A percentile compares a stretch with the other conserved stretches of the same genome.
Conservation (phyloP, 768 basidiomycete species). For the Tylopilus rubrobrunneus region DNA sequence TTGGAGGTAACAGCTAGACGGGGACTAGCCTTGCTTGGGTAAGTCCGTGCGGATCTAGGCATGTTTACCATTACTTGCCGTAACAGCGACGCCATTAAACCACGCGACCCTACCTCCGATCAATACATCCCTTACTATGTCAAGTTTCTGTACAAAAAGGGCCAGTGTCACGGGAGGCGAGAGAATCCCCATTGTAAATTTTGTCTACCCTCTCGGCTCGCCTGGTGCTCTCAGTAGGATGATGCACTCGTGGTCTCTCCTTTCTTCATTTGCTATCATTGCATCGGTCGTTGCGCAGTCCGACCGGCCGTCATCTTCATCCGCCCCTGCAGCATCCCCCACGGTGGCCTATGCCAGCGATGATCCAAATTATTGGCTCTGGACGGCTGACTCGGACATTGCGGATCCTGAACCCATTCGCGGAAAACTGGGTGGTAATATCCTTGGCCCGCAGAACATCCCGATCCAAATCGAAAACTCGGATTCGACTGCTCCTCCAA, state of each 20-base stretch:
- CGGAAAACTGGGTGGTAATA: conserved; percentile 38
- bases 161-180: not conserved
- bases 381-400: conserved; percentile 31
- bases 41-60: no score
- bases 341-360: conserved; percentile 44
- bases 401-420: conserved; percentile 42
- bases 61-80: not conserved
- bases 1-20: no score
- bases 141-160: conserved; percentile 22
- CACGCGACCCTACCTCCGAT: not conserved
- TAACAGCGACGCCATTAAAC: not conserved
- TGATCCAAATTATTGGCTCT: conserved; percentile 43
- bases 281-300: conserved; percentile 19
- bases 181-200: conserved; percentile 19
- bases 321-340: conserved; percentile 34
- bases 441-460: conserved; percentile 47
- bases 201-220: conserved; percentile 2
- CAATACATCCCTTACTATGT: not conserved
- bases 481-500: conserved; percentile 47
- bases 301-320: conserved; percentile 17
- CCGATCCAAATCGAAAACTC: conserved; percentile 48
- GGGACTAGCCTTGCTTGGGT: no score
- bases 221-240: conserved; percentile 12
- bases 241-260: conserved; percentile 30
- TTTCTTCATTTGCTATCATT: conserved; percentile 20